phyloP scores from a whole-genome alignment of 768 basidiomycete genomes.

The Amanita muscaria region DNA sequence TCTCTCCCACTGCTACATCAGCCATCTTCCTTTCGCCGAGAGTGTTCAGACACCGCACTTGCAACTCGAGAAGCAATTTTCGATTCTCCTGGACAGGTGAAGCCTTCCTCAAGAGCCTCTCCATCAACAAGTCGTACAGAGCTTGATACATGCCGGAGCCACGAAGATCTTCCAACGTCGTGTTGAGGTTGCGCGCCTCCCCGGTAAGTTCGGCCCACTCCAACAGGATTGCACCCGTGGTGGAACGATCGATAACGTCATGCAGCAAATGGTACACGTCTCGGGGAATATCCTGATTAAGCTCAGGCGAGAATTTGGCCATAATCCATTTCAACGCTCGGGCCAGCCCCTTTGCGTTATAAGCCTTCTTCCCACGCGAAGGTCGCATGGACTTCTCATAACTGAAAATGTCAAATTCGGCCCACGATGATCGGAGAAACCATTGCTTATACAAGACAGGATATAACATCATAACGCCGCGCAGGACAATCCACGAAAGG shows the following conservation, averaged over 20 bases:
- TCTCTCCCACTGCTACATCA: no score
- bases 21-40: no score
- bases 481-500: slow-evolving; percentile 17
- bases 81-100: no score
- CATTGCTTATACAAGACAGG: background rate
- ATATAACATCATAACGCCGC: background rate
- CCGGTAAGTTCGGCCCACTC: no score
- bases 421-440: background rate
- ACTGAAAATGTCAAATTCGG: background rate
- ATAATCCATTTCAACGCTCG: background rate
- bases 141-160: no score
- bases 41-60: no score
- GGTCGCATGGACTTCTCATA: background rate
- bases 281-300: background rate
- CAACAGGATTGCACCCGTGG: no score
- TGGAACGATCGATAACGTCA: background rate
- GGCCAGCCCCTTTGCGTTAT: background rate
- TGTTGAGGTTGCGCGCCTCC: no score
- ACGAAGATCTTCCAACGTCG: no score
- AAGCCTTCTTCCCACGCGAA: background rate
- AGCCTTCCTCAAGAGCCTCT: no score
- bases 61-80: no score
- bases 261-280: background rate
- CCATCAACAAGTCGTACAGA: no score
- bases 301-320: background rate